These are phyloP conservation scores for Penicillium sclerotiorum DNA, from an alignment of 2,329 filamentous ascomycete genomes.

Conservation along the genomic window DNA sequence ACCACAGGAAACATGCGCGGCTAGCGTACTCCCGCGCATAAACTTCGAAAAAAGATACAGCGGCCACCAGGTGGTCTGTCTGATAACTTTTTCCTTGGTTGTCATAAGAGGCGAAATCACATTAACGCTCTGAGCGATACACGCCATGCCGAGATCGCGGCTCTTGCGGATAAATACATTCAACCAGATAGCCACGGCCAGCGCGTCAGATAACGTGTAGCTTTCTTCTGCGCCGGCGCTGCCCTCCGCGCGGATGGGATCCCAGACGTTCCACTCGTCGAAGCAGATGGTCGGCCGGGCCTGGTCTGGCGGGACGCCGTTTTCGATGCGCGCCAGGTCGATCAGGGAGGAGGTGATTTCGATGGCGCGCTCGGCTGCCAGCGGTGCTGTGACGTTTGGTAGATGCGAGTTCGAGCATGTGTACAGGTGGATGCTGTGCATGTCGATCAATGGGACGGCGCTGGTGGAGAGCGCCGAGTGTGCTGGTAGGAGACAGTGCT, in stretches of 20 bases:
- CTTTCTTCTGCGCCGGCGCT: constrained; percentile 71
- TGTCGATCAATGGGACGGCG: constrained; percentile 62
- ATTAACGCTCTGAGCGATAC: constrained; percentile 76
- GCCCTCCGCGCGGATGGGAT: constrained; percentile 70
- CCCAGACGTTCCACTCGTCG: constrained; percentile 86
- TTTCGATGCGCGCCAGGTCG: constrained; percentile 73
- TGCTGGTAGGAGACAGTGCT: constrained; percentile 62
- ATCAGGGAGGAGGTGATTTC: constrained; percentile 69
- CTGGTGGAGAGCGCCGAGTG: constrained; percentile 47
- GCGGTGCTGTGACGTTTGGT: constrained; percentile 63
- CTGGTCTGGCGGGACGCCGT: constrained; percentile 57
- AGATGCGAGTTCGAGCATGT: constrained; percentile 62
- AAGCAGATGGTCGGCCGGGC: constrained; percentile 73
- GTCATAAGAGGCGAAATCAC: constrained; percentile 80
- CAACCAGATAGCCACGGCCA: constrained; percentile 74
- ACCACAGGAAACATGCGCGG: constrained; percentile 63
- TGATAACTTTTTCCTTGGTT: constrained; percentile 61
- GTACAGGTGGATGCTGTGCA: constrained; percentile 82
- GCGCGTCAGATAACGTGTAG: constrained; percentile 74
- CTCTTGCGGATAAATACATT: constrained; percentile 77
- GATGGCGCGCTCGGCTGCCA: constrained; percentile 73
- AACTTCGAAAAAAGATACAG: constrained; percentile 68
- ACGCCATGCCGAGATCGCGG: constrained; percentile 73
- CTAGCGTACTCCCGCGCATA: constrained; percentile 73
- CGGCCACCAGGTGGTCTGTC: constrained; percentile 77